Base-by-base conservation (phyloP, 75 land plant genomes). In the Pinus taeda region DNA sequence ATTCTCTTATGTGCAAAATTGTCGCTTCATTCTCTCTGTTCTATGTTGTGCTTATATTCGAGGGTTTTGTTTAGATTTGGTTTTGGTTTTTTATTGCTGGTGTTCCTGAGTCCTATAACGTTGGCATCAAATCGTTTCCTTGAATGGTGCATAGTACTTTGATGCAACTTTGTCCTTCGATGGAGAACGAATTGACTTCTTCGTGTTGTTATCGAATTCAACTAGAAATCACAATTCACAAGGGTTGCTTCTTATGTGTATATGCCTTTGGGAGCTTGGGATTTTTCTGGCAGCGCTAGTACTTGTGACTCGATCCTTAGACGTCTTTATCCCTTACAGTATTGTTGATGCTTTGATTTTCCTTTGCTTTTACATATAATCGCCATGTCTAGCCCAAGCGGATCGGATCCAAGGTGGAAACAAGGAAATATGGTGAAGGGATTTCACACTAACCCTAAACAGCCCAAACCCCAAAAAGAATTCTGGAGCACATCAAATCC, bases 161-260 rank as follows among this genome's bases (percentile, higher is more conserved):
- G 73, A 39, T 39, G 73, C 73, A 71, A 55, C 45, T 11, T 37
- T 55, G 42, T 71, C 55, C 55, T 18, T 37, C 12, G 13, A 39
- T 39, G 73, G 22, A 18, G 14, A 71, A 71, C 24, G 73, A 55
- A 71, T 71, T 55, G 45, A 71, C 22, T 71, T 24, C 24, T 39
- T 55, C 73, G 45, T 24, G 14, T 53, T 1, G 22, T 70, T 42
- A 3, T 53, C 53, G n/a, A 17, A n/a, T 18, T 15, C 29, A 0
- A 29, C 26, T 29, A 24, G 15, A 15, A 24, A 63, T 63, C 11
- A 14, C 0, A 22, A 22, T 29, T 29, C 66, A 45, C 9, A 45
- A 45, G 88, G 80, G 74, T 15, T 17, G 63, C 80, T 86, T 59
- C 37, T 86, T 58, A 64, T 65, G 22, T 83, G 78, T 71, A 79